Evolutionary conservation across 805 yeast species (phyloP), one percentile per base, ranked within the genome.

Genomic region (Candida odintsovae): DNA sequence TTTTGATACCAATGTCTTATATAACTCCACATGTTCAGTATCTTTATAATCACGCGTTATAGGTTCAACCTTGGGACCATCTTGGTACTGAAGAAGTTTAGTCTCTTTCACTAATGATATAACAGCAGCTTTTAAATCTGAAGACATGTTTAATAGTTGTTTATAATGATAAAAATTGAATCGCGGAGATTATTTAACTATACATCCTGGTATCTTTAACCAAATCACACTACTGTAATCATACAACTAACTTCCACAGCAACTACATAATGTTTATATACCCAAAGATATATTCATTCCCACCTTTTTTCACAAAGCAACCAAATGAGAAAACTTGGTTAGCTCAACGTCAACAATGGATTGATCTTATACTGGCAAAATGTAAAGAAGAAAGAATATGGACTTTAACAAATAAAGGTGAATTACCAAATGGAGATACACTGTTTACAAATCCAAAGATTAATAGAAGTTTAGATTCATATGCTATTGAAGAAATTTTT

Each of bases 261-360:
- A n/a, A n/a, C n/a, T n/a, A n/a, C n/a, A n/a, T n/a, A n/a, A n/a
- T n/a, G n/a, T 54, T 50, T 41, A 41, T 35, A 31, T 50, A 44
- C 40, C 55, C 58, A 3, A 46, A 46, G 31, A 49, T 50, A 33
- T 49, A 53, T 46, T 71, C 78, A 35, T 92, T 90, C 64, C 97
- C 97, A 6, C 99, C 99, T 0, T 79, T 92, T 54, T 92, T 81
- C 68, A 94, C 98, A 9, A 75, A 80, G 50, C 99, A 92, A 66
- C 90, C 94, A 20, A 90, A 92, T 56, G 76, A 81, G 33, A 79
- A 86, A 11, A 83, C 94, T 2, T 78, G 86, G 69, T 73, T 76
- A 26, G 82, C 88, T 11, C 99, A 92, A 64, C 67, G 85, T 15
- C 73, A 73, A n/a, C 78, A 85, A 45, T 92, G 99, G 99, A 68